Conservation (phyloP, 495 filamentous ascomycete species). For the Aspergillus leporis region DNA sequence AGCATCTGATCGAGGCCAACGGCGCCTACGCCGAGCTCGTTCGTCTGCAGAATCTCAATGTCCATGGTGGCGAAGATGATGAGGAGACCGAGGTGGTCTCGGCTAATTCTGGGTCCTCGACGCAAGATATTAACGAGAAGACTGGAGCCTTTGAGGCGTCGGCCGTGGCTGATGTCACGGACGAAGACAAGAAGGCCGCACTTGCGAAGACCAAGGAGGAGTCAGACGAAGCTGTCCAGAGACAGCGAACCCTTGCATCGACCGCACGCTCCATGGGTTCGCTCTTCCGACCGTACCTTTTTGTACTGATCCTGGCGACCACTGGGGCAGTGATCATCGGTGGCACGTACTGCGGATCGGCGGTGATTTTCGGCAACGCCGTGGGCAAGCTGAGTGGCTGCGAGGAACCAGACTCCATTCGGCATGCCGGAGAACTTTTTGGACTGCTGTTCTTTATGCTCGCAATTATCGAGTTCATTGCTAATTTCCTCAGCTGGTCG, state of each 20-base stretch:
- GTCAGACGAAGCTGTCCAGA: neutral
- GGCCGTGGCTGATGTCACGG: neutral
- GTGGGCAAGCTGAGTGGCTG: conserved; percentile 48
- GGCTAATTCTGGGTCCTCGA: neutral
- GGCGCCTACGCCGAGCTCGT: conserved; percentile 50
- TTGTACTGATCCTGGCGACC: conserved; percentile 38
- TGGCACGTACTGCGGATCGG: conserved; percentile 49
- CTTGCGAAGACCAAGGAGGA: neutral
- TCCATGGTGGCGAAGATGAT: conserved; percentile 22
- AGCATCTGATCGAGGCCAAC: conserved; percentile 35
- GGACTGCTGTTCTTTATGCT: conserved; percentile 59
- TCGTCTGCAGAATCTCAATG: conserved; percentile 38
- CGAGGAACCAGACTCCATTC: conserved; percentile 35
- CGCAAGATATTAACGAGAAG: neutral
- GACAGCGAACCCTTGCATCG: neutral
- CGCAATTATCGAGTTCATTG: conserved; percentile 52
- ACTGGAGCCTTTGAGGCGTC: neutral
- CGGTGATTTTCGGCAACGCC: conserved; percentile 55
- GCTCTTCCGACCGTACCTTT: conserved; percentile 34
- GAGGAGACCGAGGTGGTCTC: too few relatives aligned
- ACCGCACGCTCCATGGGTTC: neutral
- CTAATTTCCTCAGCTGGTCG: conserved; percentile 49
- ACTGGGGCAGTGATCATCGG: conserved; percentile 45
- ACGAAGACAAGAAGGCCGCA: neutral
- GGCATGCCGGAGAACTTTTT: conserved; percentile 45